phyloP scores from a whole-genome alignment of 257 asterid species.

The Buddleja alternifolia region DNA sequence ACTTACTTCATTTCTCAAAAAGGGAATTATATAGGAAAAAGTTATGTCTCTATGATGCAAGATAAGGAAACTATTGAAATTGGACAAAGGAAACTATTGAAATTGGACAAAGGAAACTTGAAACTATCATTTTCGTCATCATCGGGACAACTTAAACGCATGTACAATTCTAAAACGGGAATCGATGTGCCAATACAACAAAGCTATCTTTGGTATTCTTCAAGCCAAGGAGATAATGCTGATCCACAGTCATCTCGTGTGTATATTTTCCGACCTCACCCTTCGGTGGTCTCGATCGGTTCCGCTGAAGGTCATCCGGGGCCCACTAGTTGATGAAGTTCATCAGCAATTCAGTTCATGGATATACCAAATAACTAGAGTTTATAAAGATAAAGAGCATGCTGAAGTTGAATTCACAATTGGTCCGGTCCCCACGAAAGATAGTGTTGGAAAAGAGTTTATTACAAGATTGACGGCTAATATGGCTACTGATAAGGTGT shows the following conservation, averaged over 20 bases:
- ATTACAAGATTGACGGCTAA: slow-evolving; percentile 73
- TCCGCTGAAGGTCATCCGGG: slow-evolving; percentile 63
- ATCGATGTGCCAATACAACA: slow-evolving; percentile 82
- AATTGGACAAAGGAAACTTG: no score
- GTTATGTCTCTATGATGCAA: slow-evolving; percentile 29
- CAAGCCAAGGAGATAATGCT: slow-evolving; percentile 62
- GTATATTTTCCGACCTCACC: slow-evolving; percentile 83
- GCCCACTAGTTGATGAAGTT: slow-evolving; percentile 81
- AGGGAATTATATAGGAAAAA: slow-evolving; percentile 41
- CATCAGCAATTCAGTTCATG: slow-evolving; percentile 85
- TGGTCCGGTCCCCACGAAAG: slow-evolving; percentile 77
- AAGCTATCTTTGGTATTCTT: slow-evolving; percentile 79
- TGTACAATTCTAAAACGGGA: slow-evolving; percentile 67
- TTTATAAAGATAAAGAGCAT: slow-evolving; percentile 79
- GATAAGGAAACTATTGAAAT: slow-evolving; percentile 51
- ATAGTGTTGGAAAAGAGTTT: slow-evolving; percentile 78
- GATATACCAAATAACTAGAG: slow-evolving; percentile 75
- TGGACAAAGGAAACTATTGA: no score
- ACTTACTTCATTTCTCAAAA: slow-evolving; percentile 63
- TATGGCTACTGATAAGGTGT: slow-evolving; percentile 70
- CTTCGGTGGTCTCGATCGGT: slow-evolving; percentile 71
- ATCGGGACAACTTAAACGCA: slow-evolving; percentile 79
- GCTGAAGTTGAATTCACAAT: slow-evolving; percentile 87
- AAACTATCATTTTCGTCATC: slow-evolving; percentile 69
- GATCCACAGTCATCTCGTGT: slow-evolving; percentile 80